Base-by-base conservation (phyloP, 2,329 filamentous ascomycete genomes). In the Diaporthe australafricana region DNA sequence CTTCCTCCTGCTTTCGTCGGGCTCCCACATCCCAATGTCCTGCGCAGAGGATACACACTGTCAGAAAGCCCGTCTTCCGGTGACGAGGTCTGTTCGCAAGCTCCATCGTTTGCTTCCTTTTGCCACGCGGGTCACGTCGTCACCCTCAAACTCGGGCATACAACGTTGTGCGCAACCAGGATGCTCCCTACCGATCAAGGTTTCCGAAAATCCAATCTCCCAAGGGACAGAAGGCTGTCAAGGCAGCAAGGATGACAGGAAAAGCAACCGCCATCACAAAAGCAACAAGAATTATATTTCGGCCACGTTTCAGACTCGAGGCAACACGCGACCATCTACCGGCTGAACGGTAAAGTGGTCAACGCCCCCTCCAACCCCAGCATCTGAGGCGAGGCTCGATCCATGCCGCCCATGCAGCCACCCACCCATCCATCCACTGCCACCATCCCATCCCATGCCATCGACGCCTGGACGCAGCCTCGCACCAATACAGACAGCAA, bases 271-370 rank as follows among this genome's bases (percentile, higher is more conserved):
- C 17, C 60, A 48, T 63, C 60, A 63, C 42, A 25, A 27, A 63
- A 48, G 60, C 30, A 48, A 48, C 42, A 35, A 48, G 48, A 42
- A 50, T 50, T 48, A 50, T 42, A 65, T 65, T 65, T 50, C 30
- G 70, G 35, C 47, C 70, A 63, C 47, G 65, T 72, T 72, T 72
- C 70, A 72, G 70, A 72, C 55, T 53, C 47, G 69, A 66, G 60
- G 32, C 32, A 62, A 35, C 68, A 63, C 42, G 32, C 30, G 53
- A 63, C 45, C 53, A 30, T 50, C 55, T 63, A 68, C 66, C 66
- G 45, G 60, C 42, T 65, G 60, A 45, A 65, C 60, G 60, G 60
- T 65, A 50, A 45, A 50, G 42, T 27, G 47, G 53, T 57, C 40
- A 47, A 22, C n/a, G 57, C n/a, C 17, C 17, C 50, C 8, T 35